Conservation (phyloP, 129 eudicot genomes). For the Flaveria trinervia region DNA sequence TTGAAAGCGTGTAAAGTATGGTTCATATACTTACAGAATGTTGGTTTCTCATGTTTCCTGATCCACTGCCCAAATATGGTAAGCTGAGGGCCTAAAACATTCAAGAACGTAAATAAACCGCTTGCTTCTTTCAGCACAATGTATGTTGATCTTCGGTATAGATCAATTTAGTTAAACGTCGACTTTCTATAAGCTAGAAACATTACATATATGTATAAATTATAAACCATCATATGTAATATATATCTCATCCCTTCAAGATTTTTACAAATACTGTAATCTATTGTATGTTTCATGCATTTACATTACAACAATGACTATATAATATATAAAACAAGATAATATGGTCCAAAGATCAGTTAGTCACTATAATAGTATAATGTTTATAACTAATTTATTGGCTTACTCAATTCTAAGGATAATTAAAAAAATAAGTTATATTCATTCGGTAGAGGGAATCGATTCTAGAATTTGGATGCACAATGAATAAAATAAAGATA, state of each 20-base stretch:
- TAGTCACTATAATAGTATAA: too few species aligned
- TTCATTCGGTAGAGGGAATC: conserved; percentile 27
- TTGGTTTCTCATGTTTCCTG: conserved; percentile 56
- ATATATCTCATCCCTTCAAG: neutral
- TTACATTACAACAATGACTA: neutral
- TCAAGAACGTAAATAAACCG: conserved; percentile 9
- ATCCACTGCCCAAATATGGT: conserved; percentile 75
- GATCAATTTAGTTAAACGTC: neutral
- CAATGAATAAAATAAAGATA: conserved; percentile 16
- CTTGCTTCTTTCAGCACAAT: neutral
- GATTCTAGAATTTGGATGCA: conserved; percentile 14
- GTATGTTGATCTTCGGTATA: too few species aligned
- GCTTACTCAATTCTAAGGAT: neutral
- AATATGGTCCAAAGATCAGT: neutral
- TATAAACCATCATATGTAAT: neutral
- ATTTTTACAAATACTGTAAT: neutral
- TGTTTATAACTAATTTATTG: neutral
- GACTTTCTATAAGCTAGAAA: neutral
- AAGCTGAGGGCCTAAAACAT: conserved; percentile 82
- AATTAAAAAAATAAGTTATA: neutral
- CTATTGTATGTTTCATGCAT: neutral
- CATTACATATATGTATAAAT: neutral
- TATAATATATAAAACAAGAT: neutral
- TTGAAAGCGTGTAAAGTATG: neutral
- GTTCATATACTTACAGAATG: conserved; percentile 45